Base-by-base conservation (phyloP, 345 rosid genomes). In the Psidium friedrichsthalianum region DNA sequence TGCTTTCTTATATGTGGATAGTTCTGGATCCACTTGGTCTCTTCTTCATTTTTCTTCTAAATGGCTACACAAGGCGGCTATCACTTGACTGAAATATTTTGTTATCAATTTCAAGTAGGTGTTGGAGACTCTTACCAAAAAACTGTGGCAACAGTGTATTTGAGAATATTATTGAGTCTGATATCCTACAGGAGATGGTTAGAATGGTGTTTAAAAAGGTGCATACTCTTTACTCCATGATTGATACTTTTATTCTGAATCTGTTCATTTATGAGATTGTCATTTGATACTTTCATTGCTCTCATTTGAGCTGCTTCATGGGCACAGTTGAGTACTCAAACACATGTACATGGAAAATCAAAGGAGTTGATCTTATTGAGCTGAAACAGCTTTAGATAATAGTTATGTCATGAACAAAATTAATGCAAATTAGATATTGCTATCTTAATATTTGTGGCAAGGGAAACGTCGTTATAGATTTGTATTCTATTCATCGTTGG, bases 131-230 rank as follows among this genome's bases (percentile, higher is more conserved):
- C 90, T 97, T 74, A 94, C 95, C 92, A 97, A 97, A n/a, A 92
- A 97, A 96, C 85, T 97, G 99, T 86, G 98, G 99, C 18, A 98
- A 97, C 87, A 90, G 84, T 85, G 92, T 96, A 56, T 94, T 93
- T 89, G 94, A 93, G 91, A 95, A 91, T 90, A 96, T 97, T 27
- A 86, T 92, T 51, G 97, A 94, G 86, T 95, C 98, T 83, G 99
- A 95, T 86, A 92, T 97, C 87, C 91, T 97, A 83, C 96, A 88
- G 88, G 99, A 97, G 80, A 97, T 96, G 98, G 98, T 97, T 88
- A 96, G 94, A 89, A 91, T 95, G 86, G 98, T 96, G 58, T 95
- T 96, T 91, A 96, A 94, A 91, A 97, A 97, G 99, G 99, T 97
- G 87, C 58, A 40, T 49, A 6, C 57, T 56, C 88, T 27, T 22